These are phyloP conservation scores for Mycothermus thermophilus DNA, from an alignment of 495 filamentous ascomycete species.

Conservation along the genomic window DNA sequence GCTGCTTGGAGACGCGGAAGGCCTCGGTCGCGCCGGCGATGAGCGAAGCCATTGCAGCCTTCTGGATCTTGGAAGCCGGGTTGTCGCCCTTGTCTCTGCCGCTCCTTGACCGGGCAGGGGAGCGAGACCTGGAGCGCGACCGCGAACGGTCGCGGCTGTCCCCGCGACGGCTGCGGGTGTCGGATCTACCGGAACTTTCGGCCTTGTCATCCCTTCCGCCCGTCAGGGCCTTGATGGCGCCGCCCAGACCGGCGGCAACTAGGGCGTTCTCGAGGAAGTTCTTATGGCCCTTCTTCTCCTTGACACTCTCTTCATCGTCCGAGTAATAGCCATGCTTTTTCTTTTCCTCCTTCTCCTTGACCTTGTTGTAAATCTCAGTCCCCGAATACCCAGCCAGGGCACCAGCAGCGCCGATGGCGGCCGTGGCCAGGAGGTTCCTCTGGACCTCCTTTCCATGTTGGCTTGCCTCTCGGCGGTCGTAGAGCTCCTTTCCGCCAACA, in stretches of 20 bases:
- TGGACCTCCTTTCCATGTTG: constrained; percentile 30
- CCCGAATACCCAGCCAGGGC: constrained; percentile 41
- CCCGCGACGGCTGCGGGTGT: constrained; percentile 37
- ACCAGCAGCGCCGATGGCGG: constrained; percentile 40
- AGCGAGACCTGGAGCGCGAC: constrained; percentile 36
- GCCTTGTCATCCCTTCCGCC: constrained; percentile 36
- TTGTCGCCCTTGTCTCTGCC: constrained; percentile 30
- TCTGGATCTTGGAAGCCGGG: constrained; percentile 54
- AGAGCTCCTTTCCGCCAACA: constrained; percentile 42
- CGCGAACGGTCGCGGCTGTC: constrained; percentile 31
- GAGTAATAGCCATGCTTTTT: constrained; percentile 32
- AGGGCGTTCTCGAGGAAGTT: constrained; percentile 60
- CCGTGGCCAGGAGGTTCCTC: constrained; percentile 37
- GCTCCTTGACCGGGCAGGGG: constrained; percentile 29
- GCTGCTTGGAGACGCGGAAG: constrained; percentile 72
- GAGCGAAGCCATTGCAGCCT: constrained; percentile 75
- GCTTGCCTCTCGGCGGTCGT: constrained; percentile 39
- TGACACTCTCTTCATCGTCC: constrained; percentile 38
- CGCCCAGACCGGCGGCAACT: constrained; percentile 52
- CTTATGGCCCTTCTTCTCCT: constrained; percentile 44
- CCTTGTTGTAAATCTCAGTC: constrained; percentile 41
- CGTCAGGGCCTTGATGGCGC: constrained; percentile 40
- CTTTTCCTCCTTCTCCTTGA: constrained; percentile 33
- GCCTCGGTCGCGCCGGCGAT: constrained; percentile 79
- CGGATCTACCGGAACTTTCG: constrained; percentile 15